Evolutionary conservation across 2,329 filamentous ascomycete genomes (phyloP), one percentile per base, ranked within the genome.

Genomic region (Diaporthe eres): DNA sequence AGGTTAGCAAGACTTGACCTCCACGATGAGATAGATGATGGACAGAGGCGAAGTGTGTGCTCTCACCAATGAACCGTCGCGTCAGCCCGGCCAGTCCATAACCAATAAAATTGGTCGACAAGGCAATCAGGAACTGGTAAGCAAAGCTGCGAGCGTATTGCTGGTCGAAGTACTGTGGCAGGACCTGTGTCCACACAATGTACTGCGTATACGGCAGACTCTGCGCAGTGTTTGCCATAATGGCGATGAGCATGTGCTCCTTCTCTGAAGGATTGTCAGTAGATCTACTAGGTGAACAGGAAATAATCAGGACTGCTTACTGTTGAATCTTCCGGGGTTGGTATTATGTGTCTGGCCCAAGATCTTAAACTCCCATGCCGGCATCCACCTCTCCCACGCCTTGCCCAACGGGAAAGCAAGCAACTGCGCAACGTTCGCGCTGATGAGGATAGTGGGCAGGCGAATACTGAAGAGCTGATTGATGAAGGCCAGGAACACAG

Each of bases 391-490:
- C 77, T 90, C 89, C 81, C 85, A 86, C 25, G 85, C 83, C 75
- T 88, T 88, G 74, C 90, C 90, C 15, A 90, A 76, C 2, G 90
- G 90, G 71, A 88, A 92, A 3, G 89, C 88, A 8, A 91, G 83
- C 58, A 92, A 82, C 83, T 91, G 89, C 25, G 89, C 88, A 12
- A 92, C 88, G 71, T 90, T 89, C 68, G 88, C 84, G 77, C 87
- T 85, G 79, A 92, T 88, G 22, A 82, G 85, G 78, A 92, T 91
- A 58, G 85, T 83, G 0, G 90, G 90, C 77, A 88, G 86, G 13
- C 90, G 88, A 75, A 91, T 88, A 70, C 87, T 88, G 80, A 92
- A 91, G 70, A 92, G 86, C 83, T 90, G 88, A 79, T 92, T 91
- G 79, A 88, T 84, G 72, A 88, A 88, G 60, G 87, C 85, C 47